Conservation (phyloP, 225 moss, liverwort and hornwort species). For the Anthoceros angustus region DNA sequence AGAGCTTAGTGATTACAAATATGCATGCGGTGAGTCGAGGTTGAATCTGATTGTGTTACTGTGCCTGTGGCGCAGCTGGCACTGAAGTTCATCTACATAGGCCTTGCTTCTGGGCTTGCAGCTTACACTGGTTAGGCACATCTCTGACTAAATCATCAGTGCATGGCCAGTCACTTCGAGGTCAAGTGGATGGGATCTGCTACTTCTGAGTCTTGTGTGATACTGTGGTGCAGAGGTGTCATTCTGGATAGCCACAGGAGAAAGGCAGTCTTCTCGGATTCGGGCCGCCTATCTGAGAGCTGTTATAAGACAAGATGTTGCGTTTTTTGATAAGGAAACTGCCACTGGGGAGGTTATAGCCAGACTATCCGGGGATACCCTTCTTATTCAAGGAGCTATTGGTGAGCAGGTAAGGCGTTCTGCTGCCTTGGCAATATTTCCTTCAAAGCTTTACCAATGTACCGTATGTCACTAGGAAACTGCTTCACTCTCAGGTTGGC, state of each 20-base stretch:
- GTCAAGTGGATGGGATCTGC: neutral
- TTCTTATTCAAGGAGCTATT: constrained; percentile 66
- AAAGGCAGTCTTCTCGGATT: constrained; percentile 81
- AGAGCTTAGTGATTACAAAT: too few relatives aligned
- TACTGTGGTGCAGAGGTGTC: constrained; percentile 41
- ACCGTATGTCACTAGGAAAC: neutral
- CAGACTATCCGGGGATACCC: constrained; percentile 83
- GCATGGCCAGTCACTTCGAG: neutral
- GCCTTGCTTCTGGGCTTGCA: constrained; percentile 8
- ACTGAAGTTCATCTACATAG: constrained; percentile 17
- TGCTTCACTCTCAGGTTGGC: constrained; percentile 39
- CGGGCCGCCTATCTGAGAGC: constrained; percentile 55
- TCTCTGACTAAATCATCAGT: neutral
- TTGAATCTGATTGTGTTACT: neutral
- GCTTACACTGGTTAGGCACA: constrained; percentile 15
- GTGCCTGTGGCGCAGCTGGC: constrained; percentile 16
- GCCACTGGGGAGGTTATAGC: constrained; percentile 78
- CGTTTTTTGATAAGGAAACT: constrained; percentile 76
- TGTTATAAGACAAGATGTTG: constrained; percentile 67
- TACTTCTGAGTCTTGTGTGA: neutral
- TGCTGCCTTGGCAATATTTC: neutral
- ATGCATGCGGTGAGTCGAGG: neutral
- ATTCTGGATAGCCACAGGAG: constrained; percentile 69
- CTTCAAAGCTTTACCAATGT: neutral
- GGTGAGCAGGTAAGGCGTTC: constrained; percentile 61